Conservation (phyloP, 495 filamentous ascomycete genomes). For the Penicillium paxilli region DNA sequence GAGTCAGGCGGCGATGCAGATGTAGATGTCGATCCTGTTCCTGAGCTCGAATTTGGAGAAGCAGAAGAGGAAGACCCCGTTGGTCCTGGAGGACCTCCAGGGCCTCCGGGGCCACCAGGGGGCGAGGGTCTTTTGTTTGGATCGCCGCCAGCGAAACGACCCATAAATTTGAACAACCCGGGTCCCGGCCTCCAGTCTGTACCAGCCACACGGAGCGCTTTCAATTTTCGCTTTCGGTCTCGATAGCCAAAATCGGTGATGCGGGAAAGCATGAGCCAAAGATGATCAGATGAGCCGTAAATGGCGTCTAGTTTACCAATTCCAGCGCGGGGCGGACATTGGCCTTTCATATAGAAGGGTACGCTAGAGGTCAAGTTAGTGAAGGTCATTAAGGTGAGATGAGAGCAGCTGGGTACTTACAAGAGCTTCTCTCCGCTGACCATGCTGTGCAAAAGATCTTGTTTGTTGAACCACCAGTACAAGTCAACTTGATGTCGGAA, state of each 20-base stretch:
- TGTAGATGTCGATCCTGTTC: constrained; percentile 4
- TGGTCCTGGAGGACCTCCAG: constrained; percentile 27
- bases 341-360: constrained; percentile 75
- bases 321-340: constrained; percentile 80
- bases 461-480: constrained; percentile 96
- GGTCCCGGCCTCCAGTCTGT: constrained; percentile 58
- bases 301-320: constrained; percentile 77
- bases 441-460: constrained; percentile 88
- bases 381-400: constrained; percentile 6
- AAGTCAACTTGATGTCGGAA: constrained; percentile 83
- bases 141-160: constrained; percentile 31
- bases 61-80: constrained; percentile 12
- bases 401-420: too few relatives aligned
- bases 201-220: constrained; percentile 44
- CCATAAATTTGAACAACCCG: constrained; percentile 49
- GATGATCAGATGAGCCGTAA: constrained; percentile 83
- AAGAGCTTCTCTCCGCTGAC: constrained; percentile 81
- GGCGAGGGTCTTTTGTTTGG: constrained; percentile 16
- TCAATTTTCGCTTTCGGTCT: constrained; percentile 78
- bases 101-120: constrained; percentile 26
- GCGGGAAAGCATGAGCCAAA: constrained; percentile 79
- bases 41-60: constrained; percentile 14
- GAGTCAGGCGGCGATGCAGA: constrained; percentile 1
- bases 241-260: constrained; percentile 77
- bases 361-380: constrained; percentile 51